Base-by-base conservation (phyloP, 1,139 yeast species). In the Eremothecium gossypii region DNA sequence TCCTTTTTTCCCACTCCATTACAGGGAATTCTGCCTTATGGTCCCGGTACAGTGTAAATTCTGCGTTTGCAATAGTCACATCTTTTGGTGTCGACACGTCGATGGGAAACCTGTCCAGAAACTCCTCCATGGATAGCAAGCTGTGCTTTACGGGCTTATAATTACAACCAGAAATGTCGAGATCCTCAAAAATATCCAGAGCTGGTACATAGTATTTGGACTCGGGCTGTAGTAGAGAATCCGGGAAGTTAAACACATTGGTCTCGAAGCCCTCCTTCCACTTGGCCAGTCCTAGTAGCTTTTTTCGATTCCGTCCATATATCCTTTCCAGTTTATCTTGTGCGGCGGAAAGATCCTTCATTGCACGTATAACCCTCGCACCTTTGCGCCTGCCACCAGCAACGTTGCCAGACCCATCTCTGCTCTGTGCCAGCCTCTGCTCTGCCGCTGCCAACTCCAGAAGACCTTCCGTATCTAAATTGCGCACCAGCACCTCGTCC, bases 221-320 rank as follows among this genome's bases (percentile, higher is more conserved):
- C 7, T 43, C 46, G 2, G 45, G 43, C 9, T 45, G 42, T 4
- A 63, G 36, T 7, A 45, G 42, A 1, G 49, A 49, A 2, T 46
- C 42, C 2, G 53, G 53, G 39, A 65, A 55, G 37, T 50, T 49
- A 39, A 69, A 67, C 33, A 65, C 41, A n/a, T 57, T 47, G 1
- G 47, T 41, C 26, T 67, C 70, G 62, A 69, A 70, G 0, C 55
- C 55, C 17, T 54, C 56, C 41, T 71, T 64, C 9, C 58, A 47
- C 30, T 61, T 50, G 1, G 69, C 59, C 9, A 67, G 48, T 8
- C 54, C 56, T 5, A 60, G 44, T 7, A 69, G 51, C 38, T 64
- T 65, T 2, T 53, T 51, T 20, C 51, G 51, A 41, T 64, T 61
- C 7, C 53, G 36, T 1, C 74, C 73, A 47, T 63, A 66, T 28